phyloP scores from a whole-genome alignment of 345 rosid species.

The Cochlearia excelsa region DNA sequence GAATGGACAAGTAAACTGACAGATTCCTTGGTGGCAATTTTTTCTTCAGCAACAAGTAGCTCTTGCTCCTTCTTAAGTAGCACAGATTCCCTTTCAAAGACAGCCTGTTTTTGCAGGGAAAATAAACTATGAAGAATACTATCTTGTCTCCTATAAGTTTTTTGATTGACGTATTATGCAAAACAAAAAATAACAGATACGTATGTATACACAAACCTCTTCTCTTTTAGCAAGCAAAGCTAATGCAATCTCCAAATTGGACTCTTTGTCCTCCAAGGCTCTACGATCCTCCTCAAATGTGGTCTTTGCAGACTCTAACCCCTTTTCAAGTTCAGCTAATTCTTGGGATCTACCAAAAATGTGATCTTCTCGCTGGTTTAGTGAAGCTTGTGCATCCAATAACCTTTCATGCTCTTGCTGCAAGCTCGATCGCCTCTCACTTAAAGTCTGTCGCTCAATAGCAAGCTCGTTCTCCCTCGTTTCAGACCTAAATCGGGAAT shows the following conservation, averaged over 20 bases:
- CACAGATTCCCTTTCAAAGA: slow-evolving; percentile 54
- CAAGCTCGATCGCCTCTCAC: slow-evolving; percentile 69
- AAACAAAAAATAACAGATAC: slow-evolving; percentile 11
- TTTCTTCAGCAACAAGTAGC: slow-evolving; percentile 66
- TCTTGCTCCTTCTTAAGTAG: slow-evolving; percentile 69
- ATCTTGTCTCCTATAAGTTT: slow-evolving; percentile 3
- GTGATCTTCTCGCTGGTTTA: slow-evolving; percentile 83
- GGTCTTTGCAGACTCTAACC: slow-evolving; percentile 53
- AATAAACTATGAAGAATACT: slow-evolving; percentile 17
- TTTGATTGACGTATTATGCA: neutral
- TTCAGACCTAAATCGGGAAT: slow-evolving; percentile 57
- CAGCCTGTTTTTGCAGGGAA: slow-evolving; percentile 43
- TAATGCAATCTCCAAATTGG: slow-evolving; percentile 47
- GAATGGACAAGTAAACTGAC: slow-evolving; percentile 50
- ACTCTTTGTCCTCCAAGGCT: slow-evolving; percentile 52
- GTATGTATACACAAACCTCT: slow-evolving; percentile 51
- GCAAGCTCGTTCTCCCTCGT: slow-evolving; percentile 66
- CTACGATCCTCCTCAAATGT: slow-evolving; percentile 52
- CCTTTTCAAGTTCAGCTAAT: slow-evolving; percentile 53
- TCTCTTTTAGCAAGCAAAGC: slow-evolving; percentile 64
- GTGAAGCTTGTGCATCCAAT: slow-evolving; percentile 66
- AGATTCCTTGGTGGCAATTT: slow-evolving; percentile 65
- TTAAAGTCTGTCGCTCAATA: slow-evolving; percentile 61
- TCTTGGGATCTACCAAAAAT: slow-evolving; percentile 67
- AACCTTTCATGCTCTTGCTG: slow-evolving; percentile 78